Conservation (phyloP, 192 early-diverging fungal species). For the Backusella luteola region DNA sequence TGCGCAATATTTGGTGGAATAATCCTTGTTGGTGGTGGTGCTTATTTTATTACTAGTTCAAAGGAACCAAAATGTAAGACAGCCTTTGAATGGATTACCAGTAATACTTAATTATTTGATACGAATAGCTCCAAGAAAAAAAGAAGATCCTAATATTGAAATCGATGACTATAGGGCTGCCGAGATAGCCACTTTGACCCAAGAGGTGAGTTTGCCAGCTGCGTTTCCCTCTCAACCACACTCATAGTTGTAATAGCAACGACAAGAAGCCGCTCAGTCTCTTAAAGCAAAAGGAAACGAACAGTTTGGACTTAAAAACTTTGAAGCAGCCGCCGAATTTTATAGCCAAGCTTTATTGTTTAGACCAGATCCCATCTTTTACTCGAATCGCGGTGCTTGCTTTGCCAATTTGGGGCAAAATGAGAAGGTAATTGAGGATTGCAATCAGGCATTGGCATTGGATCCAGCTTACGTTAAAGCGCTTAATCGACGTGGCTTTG, state of each 20-base stretch:
- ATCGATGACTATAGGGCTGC: not conserved
- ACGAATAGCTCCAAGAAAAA: not conserved
- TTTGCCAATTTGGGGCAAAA: slow-evolving; percentile 73
- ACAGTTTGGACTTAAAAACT: slow-evolving; percentile 80
- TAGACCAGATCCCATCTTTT: slow-evolving; percentile 82
- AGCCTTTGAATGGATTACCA: not conserved
- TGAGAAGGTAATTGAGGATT: slow-evolving; percentile 81
- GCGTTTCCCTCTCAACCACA: not conserved
- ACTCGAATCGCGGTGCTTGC: slow-evolving; percentile 95
- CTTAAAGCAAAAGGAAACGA: slow-evolving; percentile 89
- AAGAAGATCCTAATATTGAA: not conserved
- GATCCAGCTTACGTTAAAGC: slow-evolving; percentile 91
- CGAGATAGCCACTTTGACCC: slow-evolving; percentile 47
- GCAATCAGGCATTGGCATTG: slow-evolving; percentile 75
- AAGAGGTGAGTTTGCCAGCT: slow-evolving; percentile 23
- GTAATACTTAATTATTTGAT: not conserved
- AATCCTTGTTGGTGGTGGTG: slow-evolving; percentile 55
- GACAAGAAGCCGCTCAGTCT: slow-evolving; percentile 61
- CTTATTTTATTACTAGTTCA: slow-evolving; percentile 55
- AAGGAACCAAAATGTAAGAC: not conserved
- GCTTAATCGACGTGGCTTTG: slow-evolving; percentile 55
- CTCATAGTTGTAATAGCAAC: slow-evolving; percentile 37
- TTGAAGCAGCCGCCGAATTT: slow-evolving; percentile 77
- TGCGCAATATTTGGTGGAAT: slow-evolving; percentile 59
- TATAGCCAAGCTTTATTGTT: slow-evolving; percentile 91